Percentiles rank a stretch among this genome's conserved stretches.
Conservation (phyloP, 495 filamentous ascomycete species). For the Talaromyces nanjingensis region DNA sequence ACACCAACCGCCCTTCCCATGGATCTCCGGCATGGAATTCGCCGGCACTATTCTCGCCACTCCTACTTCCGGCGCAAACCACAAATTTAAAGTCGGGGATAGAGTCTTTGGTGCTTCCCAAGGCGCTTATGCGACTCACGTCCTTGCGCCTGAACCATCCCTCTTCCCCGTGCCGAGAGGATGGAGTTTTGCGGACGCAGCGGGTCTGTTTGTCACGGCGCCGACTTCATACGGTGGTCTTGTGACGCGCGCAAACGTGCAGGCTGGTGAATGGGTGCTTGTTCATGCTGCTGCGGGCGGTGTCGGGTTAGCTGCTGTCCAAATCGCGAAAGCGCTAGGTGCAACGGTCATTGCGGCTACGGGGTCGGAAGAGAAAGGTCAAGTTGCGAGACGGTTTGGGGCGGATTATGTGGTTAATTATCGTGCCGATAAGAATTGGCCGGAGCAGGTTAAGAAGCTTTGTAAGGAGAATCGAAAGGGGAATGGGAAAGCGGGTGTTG, state of each 20-base stretch:
- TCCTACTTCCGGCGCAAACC: slow-evolving; percentile 40
- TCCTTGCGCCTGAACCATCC: slow-evolving; percentile 56
- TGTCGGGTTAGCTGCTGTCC: slow-evolving; percentile 85
- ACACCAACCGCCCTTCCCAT: slow-evolving; percentile 67
- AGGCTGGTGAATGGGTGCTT: slow-evolving; percentile 77
- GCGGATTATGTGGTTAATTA: slow-evolving; percentile 84
- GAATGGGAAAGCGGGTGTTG: slow-evolving; percentile 60
- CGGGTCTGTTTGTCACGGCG: slow-evolving; percentile 84
- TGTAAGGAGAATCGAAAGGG: slow-evolving; percentile 46
- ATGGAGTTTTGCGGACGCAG: slow-evolving; percentile 79
- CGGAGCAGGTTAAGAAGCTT: slow-evolving; percentile 67
- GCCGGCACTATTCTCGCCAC: slow-evolving; percentile 65
- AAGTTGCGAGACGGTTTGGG: slow-evolving; percentile 70
- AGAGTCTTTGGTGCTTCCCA: slow-evolving; percentile 82
- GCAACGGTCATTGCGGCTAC: slow-evolving; percentile 88
- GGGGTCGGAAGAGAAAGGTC: slow-evolving; percentile 66
- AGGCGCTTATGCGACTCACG: slow-evolving; percentile 76
- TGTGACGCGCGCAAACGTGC: slow-evolving; percentile 67
- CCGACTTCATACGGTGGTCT: slow-evolving; percentile 86
- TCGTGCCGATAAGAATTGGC: slow-evolving; percentile 55
- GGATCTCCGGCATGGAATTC: slow-evolving; percentile 85
- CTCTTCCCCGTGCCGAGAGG: slow-evolving; percentile 69
- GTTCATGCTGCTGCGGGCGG: slow-evolving; percentile 91
- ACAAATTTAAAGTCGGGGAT: slow-evolving; percentile 66
- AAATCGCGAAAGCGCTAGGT: slow-evolving; percentile 85